Evolutionary conservation across 306 rosid genomes (phyloP).

Genomic region (Vigna radiata): DNA sequence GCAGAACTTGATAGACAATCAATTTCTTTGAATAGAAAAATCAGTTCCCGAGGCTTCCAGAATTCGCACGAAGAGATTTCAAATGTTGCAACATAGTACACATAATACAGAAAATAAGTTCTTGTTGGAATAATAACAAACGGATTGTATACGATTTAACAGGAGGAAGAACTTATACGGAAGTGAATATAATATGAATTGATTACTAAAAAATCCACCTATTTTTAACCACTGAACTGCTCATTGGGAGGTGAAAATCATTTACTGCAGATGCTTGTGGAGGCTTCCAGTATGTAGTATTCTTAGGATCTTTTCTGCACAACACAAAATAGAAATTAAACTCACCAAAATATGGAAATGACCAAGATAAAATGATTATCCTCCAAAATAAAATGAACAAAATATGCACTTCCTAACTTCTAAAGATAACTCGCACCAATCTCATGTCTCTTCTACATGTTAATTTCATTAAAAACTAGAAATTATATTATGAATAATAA

Average conservation of each 20-base stretch:
- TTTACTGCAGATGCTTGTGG: constrained; percentile 62
- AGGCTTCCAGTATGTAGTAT: constrained; percentile 55
- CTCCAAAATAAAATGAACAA: not conserved
- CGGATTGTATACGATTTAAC: not conserved
- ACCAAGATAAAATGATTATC: not conserved
- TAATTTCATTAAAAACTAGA: not conserved
- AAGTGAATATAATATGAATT: constrained; percentile 1
- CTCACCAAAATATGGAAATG: not conserved
- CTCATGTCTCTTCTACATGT: not conserved
- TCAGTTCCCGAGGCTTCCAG: not conserved
- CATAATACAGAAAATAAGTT: constrained; percentile 17
- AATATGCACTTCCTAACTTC: not conserved
- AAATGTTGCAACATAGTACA: not conserved
- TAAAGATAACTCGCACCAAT: not conserved
- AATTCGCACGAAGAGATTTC: constrained; percentile 20
- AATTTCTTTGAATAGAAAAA: not conserved
- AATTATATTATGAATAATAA: not conserved
- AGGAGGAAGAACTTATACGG: not conserved
- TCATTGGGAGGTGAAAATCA: constrained; percentile 65
- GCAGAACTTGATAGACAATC: no score
- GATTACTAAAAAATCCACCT: constrained; percentile 48
- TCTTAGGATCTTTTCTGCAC: constrained; percentile 47
- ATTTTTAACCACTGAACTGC: constrained; percentile 69
- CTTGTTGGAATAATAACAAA: not conserved
- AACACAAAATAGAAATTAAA: constrained; percentile 29